These are phyloP conservation scores for Xylaria sp. DNA, from an alignment of 2,329 filamentous ascomycete genomes.

Conservation along the genomic window DNA sequence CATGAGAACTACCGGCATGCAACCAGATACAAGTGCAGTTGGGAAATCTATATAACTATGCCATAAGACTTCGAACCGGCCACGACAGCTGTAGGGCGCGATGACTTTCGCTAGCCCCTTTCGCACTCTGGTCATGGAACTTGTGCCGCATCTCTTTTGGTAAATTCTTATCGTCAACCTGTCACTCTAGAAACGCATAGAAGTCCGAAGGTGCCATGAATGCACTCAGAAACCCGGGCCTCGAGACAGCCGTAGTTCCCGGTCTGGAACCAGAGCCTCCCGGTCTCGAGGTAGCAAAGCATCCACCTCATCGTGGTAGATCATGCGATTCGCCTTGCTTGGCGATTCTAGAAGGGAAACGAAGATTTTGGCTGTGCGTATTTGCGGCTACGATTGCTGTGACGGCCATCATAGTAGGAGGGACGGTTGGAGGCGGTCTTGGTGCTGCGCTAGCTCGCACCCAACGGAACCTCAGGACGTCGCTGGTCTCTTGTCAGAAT, in stretches of 20 bases:
- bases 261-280: neutral
- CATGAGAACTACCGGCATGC: neutral
- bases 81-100: neutral
- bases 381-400: neutral
- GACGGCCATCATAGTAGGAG: neutral
- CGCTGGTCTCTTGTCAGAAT: neutral
- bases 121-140: neutral
- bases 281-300: neutral
- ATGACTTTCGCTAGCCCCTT: neutral
- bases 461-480: neutral
- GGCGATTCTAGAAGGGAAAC: neutral
- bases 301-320: neutral
- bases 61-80: neutral
- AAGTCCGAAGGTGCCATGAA: neutral
- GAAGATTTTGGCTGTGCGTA: neutral
- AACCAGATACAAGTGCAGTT: neutral
- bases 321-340: neutral
- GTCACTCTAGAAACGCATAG: neutral
- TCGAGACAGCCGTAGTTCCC: neutral
- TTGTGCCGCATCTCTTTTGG: neutral
- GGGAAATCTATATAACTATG: neutral
- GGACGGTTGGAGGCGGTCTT: conserved; percentile 3
- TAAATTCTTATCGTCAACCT: neutral
- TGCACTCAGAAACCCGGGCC: neutral
- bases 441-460: neutral